Base-by-base conservation (phyloP, 768 basidiomycete genomes). In the Collybia sp. region DNA sequence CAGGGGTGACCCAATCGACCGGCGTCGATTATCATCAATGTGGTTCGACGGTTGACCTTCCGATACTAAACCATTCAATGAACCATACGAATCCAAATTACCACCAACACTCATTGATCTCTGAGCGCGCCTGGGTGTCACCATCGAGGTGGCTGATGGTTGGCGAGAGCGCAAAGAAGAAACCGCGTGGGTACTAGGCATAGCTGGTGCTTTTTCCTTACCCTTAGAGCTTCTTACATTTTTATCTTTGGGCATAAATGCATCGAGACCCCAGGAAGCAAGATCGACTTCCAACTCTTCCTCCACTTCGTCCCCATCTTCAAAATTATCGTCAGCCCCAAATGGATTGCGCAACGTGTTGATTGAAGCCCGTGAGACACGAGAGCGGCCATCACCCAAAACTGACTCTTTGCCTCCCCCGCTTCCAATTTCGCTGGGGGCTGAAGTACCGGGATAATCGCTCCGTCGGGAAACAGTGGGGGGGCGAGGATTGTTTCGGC, bases 181-280 rank as follows among this genome's bases (percentile, higher is more conserved):
- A 39, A 71, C 57, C 39, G 65, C 56, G 46, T 70, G 70, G 31
- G 57, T 67, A 53, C 58, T 73, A 60, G 52, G 73, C 66, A 64
- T 73, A 32, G 57, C 54, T 6, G 49, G 44, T n/a, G 60, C 53
- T 36, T 63, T 65, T 37, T 55, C 65, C 64, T 76, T 73, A n/a
- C 62, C 68, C 49, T 70, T 75, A 15, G 61, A 63, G 50, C 72
- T 75, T 13, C 52, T 72, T 46, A 61, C 66, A 20, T 61, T 60
- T 65, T 82, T 85, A 53, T 85, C 80, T 53, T 86, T 85, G 1
- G 80, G 74, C 50, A 88, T 80, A 64, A 89, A 82, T 5, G 80
- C 76, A 48, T 89, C 85, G 18, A 93, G 71, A 2, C 90, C 90
- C 89, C 88, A 93, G 13, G 88, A 90, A 2, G 83, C 73, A 47